Evolutionary conservation across 1,139 yeast species (phyloP).

Genomic region (Blastobotrys indianensis): DNA sequence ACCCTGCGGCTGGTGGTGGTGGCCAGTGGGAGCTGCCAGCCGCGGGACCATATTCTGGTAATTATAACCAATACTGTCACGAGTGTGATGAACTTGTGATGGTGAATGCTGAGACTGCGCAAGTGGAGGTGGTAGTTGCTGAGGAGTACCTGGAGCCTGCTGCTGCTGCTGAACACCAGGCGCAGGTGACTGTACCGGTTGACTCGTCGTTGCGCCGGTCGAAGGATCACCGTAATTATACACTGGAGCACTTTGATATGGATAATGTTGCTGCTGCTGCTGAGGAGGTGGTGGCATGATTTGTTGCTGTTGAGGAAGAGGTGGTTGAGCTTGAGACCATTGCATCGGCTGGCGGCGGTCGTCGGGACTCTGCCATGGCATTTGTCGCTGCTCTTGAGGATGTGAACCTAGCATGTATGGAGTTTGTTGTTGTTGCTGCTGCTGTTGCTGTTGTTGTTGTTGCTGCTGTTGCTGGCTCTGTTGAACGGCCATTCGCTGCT

Average conservation of each 20-base stretch:
- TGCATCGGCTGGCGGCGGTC: conserved; percentile 2
- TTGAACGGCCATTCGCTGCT: conserved; percentile 19
- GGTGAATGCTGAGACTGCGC: conserved; percentile 5
- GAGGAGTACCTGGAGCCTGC: conserved; percentile 9
- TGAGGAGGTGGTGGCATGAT: conserved; percentile 1
- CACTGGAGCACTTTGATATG: conserved; percentile 6
- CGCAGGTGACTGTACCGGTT: conserved; percentile 9
- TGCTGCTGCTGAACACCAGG: conserved; percentile 1
- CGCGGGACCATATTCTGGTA: too few relatives aligned
- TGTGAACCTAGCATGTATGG: too few relatives aligned
- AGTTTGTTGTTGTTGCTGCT: conserved; percentile 14
- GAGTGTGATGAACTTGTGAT: too few relatives aligned
- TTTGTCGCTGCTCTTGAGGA: background rate
- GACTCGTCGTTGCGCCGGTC: conserved; percentile 1
- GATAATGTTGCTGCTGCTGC: conserved; percentile 8
- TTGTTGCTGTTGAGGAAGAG: background rate
- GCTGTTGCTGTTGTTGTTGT: conserved; percentile 15
- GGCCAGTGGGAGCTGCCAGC: background rate
- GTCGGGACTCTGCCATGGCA: background rate
- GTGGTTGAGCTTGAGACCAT: background rate
- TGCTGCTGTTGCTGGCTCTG: conserved; percentile 14
- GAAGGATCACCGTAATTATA: conserved; percentile 6
- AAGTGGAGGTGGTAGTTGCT: conserved; percentile 12
- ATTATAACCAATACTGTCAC: too few relatives aligned
- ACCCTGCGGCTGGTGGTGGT: conserved; percentile 9